Percentiles rank a stretch among this genome's conserved stretches.
Evolutionary conservation across 2,329 filamentous ascomycete genomes (phyloP).

Genomic region (Epichloe hybrida): DNA sequence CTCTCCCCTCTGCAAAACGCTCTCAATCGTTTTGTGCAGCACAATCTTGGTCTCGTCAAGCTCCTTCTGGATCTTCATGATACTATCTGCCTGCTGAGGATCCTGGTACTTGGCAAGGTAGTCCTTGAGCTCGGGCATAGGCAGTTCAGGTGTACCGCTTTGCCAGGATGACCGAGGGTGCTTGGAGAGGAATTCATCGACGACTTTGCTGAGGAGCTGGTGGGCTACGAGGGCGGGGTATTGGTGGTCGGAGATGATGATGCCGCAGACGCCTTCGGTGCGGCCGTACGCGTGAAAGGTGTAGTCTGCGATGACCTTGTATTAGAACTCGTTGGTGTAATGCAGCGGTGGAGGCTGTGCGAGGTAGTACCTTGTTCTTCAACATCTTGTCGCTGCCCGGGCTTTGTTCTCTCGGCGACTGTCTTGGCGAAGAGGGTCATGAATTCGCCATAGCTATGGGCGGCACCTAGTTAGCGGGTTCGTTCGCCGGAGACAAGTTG

Average conservation of each 20-base stretch:
- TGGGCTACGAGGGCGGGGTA: constrained; percentile 73
- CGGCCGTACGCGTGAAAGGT: constrained; percentile 68
- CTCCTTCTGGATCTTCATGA: constrained; percentile 92
- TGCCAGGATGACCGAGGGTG: constrained; percentile 59
- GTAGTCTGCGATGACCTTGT: constrained; percentile 34
- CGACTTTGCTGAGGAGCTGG: constrained; percentile 70
- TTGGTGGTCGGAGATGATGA: constrained; percentile 64
- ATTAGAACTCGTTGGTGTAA: background rate
- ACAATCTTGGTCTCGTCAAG: constrained; percentile 96
- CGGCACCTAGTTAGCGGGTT: constrained; percentile 4
- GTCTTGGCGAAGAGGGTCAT: constrained; percentile 80
- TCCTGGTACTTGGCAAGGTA: constrained; percentile 70
- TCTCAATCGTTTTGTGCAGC: constrained; percentile 92
- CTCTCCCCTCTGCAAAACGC: constrained; percentile 75
- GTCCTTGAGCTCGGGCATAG: constrained; percentile 63
- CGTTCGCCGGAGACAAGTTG: background rate
- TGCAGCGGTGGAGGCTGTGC: background rate
- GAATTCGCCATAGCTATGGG: constrained; percentile 41
- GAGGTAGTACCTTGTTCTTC: constrained; percentile 55
- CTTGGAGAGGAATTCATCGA: constrained; percentile 73
- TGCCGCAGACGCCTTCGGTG: constrained; percentile 59
- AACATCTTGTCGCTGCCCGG: constrained; percentile 74
- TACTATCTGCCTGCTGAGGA: constrained; percentile 77
- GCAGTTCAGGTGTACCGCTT: constrained; percentile 36
- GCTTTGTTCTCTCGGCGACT: constrained; percentile 69